Evolutionary conservation across 2,329 filamentous ascomycete species (phyloP).

Genomic region (Paecilomyces sp.): DNA sequence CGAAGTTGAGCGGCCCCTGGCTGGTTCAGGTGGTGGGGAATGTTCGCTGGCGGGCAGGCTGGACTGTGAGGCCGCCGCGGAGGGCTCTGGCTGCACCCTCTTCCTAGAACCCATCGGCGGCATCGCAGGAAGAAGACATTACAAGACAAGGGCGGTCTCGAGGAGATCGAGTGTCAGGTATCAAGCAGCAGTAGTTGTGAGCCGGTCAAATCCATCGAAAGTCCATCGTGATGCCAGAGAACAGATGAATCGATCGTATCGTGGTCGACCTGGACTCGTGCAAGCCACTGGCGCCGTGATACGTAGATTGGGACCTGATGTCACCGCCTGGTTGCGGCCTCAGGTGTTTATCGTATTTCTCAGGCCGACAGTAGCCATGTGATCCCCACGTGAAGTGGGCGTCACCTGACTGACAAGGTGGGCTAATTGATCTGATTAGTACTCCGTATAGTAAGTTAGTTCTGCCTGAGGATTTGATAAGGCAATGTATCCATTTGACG

Average conservation of each 20-base stretch:
- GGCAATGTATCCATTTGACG: neutral
- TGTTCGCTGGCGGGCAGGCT: slow-evolving; percentile 16
- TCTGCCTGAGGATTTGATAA: no score
- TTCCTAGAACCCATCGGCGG: slow-evolving; percentile 36
- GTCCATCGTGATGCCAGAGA: neutral
- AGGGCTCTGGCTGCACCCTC: slow-evolving; percentile 34
- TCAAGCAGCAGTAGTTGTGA: neutral
- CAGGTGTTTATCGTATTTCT: neutral
- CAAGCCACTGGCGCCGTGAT: neutral
- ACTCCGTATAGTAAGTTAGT: no score
- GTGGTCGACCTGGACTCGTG: neutral
- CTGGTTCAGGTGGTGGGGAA: slow-evolving; percentile 8
- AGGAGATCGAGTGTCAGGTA: neutral
- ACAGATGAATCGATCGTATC: neutral
- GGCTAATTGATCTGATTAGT: no score
- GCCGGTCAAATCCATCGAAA: neutral
- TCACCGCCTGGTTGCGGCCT: neutral
- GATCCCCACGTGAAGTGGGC: no score
- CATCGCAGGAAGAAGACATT: slow-evolving; percentile 30
- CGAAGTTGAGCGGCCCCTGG: slow-evolving; percentile 17
- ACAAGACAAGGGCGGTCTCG: slow-evolving; percentile 10
- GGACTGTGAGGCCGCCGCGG: slow-evolving; percentile 22
- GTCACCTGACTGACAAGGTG: no score
- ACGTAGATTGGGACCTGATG: neutral
- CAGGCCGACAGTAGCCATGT: neutral